Evolutionary conservation across 257 asterid genomes (phyloP), one percentile per base, ranked within the genome.

Genomic region (Solanum commersonii): DNA sequence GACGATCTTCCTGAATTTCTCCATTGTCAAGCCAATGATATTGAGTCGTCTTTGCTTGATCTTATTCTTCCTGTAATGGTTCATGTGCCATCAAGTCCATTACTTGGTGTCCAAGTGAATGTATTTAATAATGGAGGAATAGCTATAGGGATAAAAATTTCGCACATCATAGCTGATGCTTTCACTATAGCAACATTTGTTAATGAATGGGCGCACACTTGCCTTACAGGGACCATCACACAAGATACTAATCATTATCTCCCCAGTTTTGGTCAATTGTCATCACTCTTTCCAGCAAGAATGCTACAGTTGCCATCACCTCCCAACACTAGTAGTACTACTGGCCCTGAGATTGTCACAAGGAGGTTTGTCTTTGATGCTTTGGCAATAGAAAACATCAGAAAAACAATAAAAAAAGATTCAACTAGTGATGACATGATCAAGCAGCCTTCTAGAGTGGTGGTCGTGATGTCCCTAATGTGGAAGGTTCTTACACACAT

Each of bases 91-190:
- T 37, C 84, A 5, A 86, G 72, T 60, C 87, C 88, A 2, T 3
- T 89, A 63, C 27, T 77, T 33, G 68, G 29, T 16, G 22, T 88
- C 22, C 91, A 90, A 31, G 82, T 89, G n/a, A 92, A 49, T 8
- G 13, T 0, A 33, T 87, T 93, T n/a, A 18, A 27, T 22, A 90
- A 92, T 18, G 94, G 94, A 13, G 92, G 90, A 15, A 2, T 87
- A 13, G 88, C 90, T 2, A 67, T 91, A 3, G 93, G 87, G 3
- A 44, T 91, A 6, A 60, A 84, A 25, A n/a, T 87, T 23, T 68
- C 92, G 0, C 93, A 90, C 13, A 81, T 88, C n/a, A 14, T 92
- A 87, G 67, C 63, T 1, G 90, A 88, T 63, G 88, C 38, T 33
- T n/a, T 84, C 74, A 88, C 92, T 0, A 2, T 89, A 5, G 42